Conservation (phyloP, 1,139 yeast genomes). For the Lodderomyces orthopsilosis region DNA sequence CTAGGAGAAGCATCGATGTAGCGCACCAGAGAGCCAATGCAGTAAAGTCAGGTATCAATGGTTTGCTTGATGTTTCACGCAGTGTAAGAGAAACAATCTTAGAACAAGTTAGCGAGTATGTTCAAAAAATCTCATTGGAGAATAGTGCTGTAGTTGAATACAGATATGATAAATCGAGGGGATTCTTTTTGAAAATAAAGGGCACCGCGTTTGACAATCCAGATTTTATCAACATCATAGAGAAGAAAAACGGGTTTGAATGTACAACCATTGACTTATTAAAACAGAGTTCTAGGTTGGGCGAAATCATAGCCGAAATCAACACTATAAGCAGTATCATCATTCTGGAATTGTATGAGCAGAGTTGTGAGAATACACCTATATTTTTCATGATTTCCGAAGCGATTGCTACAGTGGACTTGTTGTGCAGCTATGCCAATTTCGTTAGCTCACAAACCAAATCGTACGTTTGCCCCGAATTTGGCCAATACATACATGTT, state of each 20-base stretch:
- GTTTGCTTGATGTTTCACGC: constrained; percentile 44
- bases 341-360: constrained; percentile 26
- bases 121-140: constrained; percentile 20
- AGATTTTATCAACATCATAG: constrained; percentile 29
- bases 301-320: constrained; percentile 39
- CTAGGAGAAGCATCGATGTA: constrained; percentile 33
- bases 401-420: constrained; percentile 41
- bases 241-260: constrained; percentile 31
- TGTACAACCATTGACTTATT: constrained; percentile 41
- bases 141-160: constrained; percentile 24
- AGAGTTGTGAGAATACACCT: constrained; percentile 26
- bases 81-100: constrained; percentile 34
- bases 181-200: constrained; percentile 33
- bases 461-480: constrained; percentile 32
- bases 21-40: constrained; percentile 46
- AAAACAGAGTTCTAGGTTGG: constrained; percentile 38
- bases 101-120: constrained; percentile 30
- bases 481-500: constrained; percentile 26
- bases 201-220: constrained; percentile 12
- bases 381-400: constrained; percentile 43
- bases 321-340: constrained; percentile 37
- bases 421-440: constrained; percentile 34
- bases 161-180: constrained; percentile 33
- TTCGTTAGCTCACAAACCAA: constrained; percentile 18
- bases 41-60: constrained; percentile 41